Evolutionary conservation across 2,329 filamentous ascomycete genomes (phyloP).

Genomic region (Xylogone sp.): DNA sequence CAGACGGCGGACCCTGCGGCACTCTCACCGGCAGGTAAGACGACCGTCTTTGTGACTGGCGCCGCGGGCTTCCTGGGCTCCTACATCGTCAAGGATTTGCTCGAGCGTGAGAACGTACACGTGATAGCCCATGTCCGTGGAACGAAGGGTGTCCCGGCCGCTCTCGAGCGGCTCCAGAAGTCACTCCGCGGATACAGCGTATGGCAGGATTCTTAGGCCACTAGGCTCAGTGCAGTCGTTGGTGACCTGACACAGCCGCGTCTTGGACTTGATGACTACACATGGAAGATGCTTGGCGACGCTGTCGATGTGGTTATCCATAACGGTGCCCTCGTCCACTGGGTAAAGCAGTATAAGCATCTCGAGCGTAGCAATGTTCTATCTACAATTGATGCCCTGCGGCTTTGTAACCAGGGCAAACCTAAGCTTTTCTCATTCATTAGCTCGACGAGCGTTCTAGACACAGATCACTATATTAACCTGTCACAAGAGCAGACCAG

Average conservation of each 20-base stretch:
- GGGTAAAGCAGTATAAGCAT: constrained; percentile 73
- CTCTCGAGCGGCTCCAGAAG: constrained; percentile 59
- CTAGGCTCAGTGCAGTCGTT: constrained; percentile 61
- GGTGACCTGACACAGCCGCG: constrained; percentile 71
- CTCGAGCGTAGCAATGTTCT: constrained; percentile 75
- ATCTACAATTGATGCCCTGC: constrained; percentile 73
- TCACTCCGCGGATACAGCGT: constrained; percentile 75
- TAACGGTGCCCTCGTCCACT: constrained; percentile 80
- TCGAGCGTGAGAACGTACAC: constrained; percentile 56
- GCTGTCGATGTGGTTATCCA: constrained; percentile 73
- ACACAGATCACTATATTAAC: constrained; percentile 75
- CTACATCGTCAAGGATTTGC: constrained; percentile 72
- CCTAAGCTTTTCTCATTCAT: constrained; percentile 80
- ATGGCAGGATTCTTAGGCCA: constrained; percentile 68
- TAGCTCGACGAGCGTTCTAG: constrained; percentile 76
- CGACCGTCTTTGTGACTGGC: constrained; percentile 78
- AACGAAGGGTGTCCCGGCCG: constrained; percentile 56
- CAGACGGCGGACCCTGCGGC: constrained; percentile 26
- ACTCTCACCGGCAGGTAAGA: constrained; percentile 26
- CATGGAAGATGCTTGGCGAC: constrained; percentile 63
- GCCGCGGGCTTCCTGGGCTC: constrained; percentile 87
- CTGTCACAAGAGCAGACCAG: constrained; percentile 61
- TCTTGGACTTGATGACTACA: constrained; percentile 65
- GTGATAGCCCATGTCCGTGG: constrained; percentile 60
- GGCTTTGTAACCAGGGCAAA: constrained; percentile 71